Evolutionary conservation across 805 yeast species (phyloP), one percentile per base, ranked within the genome.

Genomic region (Kazachstania africana): DNA sequence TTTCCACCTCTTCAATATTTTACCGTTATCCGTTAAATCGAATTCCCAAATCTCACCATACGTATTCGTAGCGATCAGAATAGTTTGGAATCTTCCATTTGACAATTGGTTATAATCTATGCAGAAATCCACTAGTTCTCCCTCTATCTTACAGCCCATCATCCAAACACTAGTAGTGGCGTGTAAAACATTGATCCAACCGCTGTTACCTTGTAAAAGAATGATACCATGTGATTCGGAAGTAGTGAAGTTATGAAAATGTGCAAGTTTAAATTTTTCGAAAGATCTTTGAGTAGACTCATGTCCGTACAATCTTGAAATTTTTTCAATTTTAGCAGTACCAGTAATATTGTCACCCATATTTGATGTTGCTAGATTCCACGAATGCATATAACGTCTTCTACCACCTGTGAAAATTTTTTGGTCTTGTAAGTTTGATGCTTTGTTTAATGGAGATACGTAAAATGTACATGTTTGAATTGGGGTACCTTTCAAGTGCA

Each of bases 41-140:
- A 83, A 91, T 48, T 84, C 95, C 91, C 94, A 87, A 3, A 91
- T 71, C 39, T 84, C 93, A 27, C 97, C 96, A 12, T 70, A 67
- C 1, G 75, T 65, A 46, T 79, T 87, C n/a, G 76, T 72, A 16
- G 78, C 70, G 13, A 78, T 56, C 8, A 79, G 44, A 17, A 54
- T 43, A 2, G 61, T 56, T 30, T 45, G 47, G 26, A 55, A 52
- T 24, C 37, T 45, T 26, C 35, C 35, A 9, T 39, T 41, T 8
- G 50, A 28, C 14, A 44, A 19, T 5, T 56, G 50, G 33, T 45
- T 50, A 37, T 56, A 56, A 33, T 56, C 61, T 24, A 56, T 37
- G 33, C 59, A 54, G 47, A 87, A 74, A 55, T 91, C 98, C 5
- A 79, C 74, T 26, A 87, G 62, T 1, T 72, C 70, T 4, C 96